phyloP scores from a whole-genome alignment of 768 basidiomycete genomes.

The Agaricus bisporus region DNA sequence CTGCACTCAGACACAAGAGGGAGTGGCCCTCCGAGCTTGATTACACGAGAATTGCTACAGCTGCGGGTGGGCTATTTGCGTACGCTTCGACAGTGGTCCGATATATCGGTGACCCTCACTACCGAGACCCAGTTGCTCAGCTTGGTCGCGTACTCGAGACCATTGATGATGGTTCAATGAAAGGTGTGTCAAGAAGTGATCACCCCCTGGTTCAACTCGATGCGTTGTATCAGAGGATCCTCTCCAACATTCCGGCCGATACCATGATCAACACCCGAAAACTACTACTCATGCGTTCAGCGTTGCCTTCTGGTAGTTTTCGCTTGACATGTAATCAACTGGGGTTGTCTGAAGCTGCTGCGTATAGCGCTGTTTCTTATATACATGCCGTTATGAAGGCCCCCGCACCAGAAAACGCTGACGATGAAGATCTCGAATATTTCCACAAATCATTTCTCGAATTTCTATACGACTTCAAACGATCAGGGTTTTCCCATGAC shows the following conservation, averaged over 20 bases:
- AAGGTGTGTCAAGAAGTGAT: neutral
- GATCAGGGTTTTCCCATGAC: neutral
- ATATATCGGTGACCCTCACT: conserved; percentile 14
- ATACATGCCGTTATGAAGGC: neutral
- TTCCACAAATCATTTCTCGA: neutral
- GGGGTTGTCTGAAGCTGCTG: neutral
- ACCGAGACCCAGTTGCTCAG: neutral
- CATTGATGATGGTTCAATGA: neutral
- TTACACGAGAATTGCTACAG: conserved; percentile 11
- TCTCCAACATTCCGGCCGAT: neutral
- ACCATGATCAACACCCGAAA: neutral
- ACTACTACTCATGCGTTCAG: neutral
- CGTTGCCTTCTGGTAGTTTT: neutral
- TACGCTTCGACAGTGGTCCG: conserved; percentile 18
- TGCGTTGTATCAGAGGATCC: neutral
- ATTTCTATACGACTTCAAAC: neutral
- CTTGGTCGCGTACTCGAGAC: neutral
- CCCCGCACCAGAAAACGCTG: neutral
- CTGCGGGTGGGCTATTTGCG: conserved; percentile 20
- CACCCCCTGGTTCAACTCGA: neutral
- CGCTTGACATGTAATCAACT: neutral
- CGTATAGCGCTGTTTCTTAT: neutral
- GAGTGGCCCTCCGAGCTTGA: conserved; percentile 15
- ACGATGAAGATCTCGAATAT: neutral
- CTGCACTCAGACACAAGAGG: neutral